Percentiles rank a stretch among this genome's conserved stretches.
phyloP scores from a whole-genome alignment of 495 filamentous ascomycete species.

The Aspergillus homomorphus region DNA sequence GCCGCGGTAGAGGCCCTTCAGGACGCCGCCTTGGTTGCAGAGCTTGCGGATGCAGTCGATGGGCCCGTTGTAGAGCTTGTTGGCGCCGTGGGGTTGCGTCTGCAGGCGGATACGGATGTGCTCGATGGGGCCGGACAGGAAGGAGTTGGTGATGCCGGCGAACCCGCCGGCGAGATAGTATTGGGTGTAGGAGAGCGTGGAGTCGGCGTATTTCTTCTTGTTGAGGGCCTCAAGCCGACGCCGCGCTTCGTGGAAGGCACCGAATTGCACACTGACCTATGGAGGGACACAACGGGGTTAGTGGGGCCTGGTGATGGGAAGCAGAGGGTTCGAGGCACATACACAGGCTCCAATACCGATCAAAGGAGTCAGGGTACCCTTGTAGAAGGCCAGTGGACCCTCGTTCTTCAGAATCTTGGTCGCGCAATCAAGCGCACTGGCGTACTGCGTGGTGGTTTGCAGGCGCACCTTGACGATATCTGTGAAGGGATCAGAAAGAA shows the following conservation, averaged over 20 bases:
- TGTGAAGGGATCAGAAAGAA: conserved; percentile 22
- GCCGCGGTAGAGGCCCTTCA: conserved; percentile 79
- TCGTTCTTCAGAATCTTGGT: conserved; percentile 82
- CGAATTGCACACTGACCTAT: conserved; percentile 90
- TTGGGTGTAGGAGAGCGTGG: conserved; percentile 68
- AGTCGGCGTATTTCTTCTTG: conserved; percentile 47
- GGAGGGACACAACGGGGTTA: neutral
- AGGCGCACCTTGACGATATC: conserved; percentile 98
- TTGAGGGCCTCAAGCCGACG: conserved; percentile 78
- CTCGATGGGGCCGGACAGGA: conserved; percentile 90
- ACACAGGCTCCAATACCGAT: conserved; percentile 96
- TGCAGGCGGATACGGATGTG: conserved; percentile 97
- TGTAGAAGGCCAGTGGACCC: conserved; percentile 92
- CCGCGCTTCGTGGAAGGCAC: conserved; percentile 90
- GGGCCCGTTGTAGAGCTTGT: conserved; percentile 76
- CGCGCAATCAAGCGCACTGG: conserved; percentile 74
- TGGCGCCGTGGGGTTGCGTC: conserved; percentile 86
- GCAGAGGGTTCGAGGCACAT: conserved; percentile 16
- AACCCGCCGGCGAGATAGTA: conserved; percentile 91
- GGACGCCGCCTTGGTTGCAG: conserved; percentile 58
- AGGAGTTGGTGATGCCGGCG: conserved; percentile 85
- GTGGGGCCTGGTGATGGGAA: neutral
- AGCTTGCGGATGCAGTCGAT: conserved; percentile 89
- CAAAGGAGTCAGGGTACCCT: conserved; percentile 93
- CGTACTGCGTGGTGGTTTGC: conserved; percentile 81